Base-by-base conservation (phyloP, 768 basidiomycete genomes). In the Pleurotus citrinopileatus region DNA sequence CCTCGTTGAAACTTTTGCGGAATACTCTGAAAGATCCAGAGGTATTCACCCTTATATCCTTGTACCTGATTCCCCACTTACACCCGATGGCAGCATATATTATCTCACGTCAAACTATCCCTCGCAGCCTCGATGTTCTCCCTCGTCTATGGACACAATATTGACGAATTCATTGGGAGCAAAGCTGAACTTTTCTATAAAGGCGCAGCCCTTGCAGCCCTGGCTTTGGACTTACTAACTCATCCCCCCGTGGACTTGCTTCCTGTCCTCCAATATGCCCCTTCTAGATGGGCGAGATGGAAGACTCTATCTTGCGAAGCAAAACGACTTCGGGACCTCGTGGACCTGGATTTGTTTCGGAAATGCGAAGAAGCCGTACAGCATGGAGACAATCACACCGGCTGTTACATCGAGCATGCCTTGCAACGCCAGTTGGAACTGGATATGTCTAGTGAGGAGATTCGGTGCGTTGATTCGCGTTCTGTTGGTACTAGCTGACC, bases 21-120 rank as follows among this genome's bases (percentile, higher is more conserved):
- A 69, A 70, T 32, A 34, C 70, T 8, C 37, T 70, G 32, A 55
- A 59, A 10, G 40, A 57, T 2, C 67, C 69, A 9, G 53, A 64
- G 53, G 68, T 70, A 46, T n/a, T 42, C 38, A n/a, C 19, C 6
- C 7, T 20, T 40, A 5, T 8, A 17, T 40, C 38, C 6, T 40
- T 15, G 6, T 20, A 8, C 6, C 12, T 40, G 12, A 6, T 20
- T 40, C 17, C n/a, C n/a, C n/a, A n/a, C n/a, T n/a, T n/a, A n/a
- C n/a, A n/a, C n/a, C n/a, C n/a, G 12, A 5, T 20, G 5, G 19
- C 17, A 40, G 59, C 25, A 22, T 19, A 54, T 55, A 19, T 48
- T 23, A 13, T 27, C 19, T 7, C 53, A 54, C 26, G 19, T 52
- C 15, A 10, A 25, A 8, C 53, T 57, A 19, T 52, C 52, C 45